Evolutionary conservation across 768 basidiomycete species (phyloP).

Genomic region (Mycena filopes): DNA sequence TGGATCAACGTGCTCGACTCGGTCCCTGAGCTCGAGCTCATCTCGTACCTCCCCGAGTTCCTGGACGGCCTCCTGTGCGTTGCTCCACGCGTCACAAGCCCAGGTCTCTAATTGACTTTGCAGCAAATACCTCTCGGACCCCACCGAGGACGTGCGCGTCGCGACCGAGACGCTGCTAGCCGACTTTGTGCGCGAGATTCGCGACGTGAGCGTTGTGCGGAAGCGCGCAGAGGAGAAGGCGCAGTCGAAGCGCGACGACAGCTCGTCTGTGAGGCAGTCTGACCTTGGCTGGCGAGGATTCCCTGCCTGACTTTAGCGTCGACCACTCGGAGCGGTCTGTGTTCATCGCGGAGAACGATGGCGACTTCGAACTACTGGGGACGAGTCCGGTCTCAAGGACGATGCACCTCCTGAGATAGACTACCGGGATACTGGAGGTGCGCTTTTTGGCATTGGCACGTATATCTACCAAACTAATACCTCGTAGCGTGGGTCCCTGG

Average conservation of each 20-base stretch:
- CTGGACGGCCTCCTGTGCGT: conserved; percentile 91
- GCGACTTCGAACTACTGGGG: conserved; percentile 49
- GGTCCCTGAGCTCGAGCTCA: conserved; percentile 94
- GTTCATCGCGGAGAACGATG: conserved; percentile 66
- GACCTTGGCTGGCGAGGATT: conserved; percentile 57
- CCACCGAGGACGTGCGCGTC: conserved; percentile 90
- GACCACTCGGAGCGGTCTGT: conserved; percentile 66
- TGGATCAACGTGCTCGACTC: conserved; percentile 98
- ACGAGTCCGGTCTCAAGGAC: conserved; percentile 53
- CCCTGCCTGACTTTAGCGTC: conserved; percentile 67
- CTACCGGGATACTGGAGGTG: conserved; percentile 74
- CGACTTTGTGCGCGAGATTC: conserved; percentile 92
- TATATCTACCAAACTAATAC: conserved; percentile 25
- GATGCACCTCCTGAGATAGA: conserved; percentile 62
- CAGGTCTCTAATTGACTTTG: conserved; percentile 18
- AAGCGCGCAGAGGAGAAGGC: conserved; percentile 68
- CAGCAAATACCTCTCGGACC: conserved; percentile 96
- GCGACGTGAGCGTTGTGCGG: conserved; percentile 82
- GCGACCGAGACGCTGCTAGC: conserved; percentile 91
- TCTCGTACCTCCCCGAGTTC: conserved; percentile 94
- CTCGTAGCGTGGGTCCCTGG: conserved; percentile 87
- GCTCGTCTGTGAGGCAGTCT: conserved; percentile 51
- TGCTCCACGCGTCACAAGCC: not conserved
- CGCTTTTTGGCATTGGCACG: conserved; percentile 30
- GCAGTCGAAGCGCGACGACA: conserved; percentile 51